Conservation (phyloP, 345 rosid genomes). For the Clausena lansium region DNA sequence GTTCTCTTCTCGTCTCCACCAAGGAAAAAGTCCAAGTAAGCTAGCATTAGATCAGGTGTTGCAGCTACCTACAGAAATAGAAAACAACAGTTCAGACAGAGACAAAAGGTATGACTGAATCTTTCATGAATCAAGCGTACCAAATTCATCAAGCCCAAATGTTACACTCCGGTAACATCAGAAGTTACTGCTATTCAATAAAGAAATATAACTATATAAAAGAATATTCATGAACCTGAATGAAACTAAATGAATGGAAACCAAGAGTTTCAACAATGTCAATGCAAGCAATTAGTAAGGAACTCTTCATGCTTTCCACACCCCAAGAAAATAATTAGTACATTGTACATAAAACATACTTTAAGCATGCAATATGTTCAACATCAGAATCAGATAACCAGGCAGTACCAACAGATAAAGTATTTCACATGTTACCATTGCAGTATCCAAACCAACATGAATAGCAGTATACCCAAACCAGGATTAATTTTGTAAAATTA, state of each 20-base stretch:
- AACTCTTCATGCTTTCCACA: not conserved
- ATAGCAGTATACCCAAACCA: not conserved
- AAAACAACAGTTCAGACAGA: constrained; percentile 3
- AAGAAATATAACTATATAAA: not conserved
- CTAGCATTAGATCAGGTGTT: constrained; percentile 91
- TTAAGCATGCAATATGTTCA: not conserved
- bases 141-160: not conserved
- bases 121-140: not conserved
- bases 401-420: not conserved
- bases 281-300: not conserved
- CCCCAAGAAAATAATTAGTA: not conserved
- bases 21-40: constrained; percentile 94
- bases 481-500: not conserved
- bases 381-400: not conserved
- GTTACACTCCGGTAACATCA: not conserved
- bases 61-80: constrained; percentile 76
- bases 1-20: constrained; percentile 97
- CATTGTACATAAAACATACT: not conserved
- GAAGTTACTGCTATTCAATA: not conserved
- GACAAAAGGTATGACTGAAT: not conserved
- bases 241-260: not conserved
- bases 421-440: not conserved
- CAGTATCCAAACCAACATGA: not conserved
- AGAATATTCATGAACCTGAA: not conserved
- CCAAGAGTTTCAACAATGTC: not conserved